A percentile compares a stretch with the other conserved stretches of the same genome.
These are phyloP conservation scores for Eurotiales sp. DNA, from an alignment of 2,329 filamentous ascomycete genomes.

Conservation along the genomic window DNA sequence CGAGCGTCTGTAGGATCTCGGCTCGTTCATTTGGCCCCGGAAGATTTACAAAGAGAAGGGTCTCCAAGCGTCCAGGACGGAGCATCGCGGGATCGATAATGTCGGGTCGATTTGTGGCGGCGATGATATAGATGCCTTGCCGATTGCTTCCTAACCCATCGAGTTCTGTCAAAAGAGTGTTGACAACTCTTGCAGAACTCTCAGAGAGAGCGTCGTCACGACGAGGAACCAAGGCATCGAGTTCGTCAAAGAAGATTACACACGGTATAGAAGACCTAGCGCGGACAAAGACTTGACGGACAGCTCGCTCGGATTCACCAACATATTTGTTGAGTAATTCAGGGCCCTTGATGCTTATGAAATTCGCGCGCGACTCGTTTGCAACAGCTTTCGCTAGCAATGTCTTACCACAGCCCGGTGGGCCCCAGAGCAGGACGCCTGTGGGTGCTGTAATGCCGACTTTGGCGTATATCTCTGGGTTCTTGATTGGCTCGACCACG, in stretches of 20 bases:
- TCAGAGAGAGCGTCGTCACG: constrained; percentile 77
- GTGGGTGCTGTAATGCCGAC: constrained; percentile 78
- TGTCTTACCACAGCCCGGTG: constrained; percentile 94
- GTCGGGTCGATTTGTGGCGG: constrained; percentile 90
- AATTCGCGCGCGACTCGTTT: constrained; percentile 92
- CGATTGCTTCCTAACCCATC: constrained; percentile 74
- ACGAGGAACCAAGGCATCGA: constrained; percentile 85
- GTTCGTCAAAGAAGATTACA: constrained; percentile 96
- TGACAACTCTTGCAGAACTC: constrained; percentile 83
- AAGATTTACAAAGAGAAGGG: constrained; percentile 82
- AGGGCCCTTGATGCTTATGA: constrained; percentile 95
- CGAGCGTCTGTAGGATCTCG: constrained; percentile 73
- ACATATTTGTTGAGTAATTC: constrained; percentile 98
- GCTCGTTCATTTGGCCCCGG: constrained; percentile 75
- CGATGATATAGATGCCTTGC: constrained; percentile 87
- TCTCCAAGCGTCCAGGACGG: constrained; percentile 83
- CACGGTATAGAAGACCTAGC: constrained; percentile 84
- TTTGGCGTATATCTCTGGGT: constrained; percentile 70
- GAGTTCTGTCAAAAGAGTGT: constrained; percentile 89
- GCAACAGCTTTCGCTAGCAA: constrained; percentile 93
- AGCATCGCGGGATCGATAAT: constrained; percentile 97
- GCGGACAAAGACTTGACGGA: constrained; percentile 85
- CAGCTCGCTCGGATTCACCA: constrained; percentile 88
- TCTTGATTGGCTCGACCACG: constrained; percentile 84
- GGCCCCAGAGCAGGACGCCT: constrained; percentile 92